phyloP scores from a whole-genome alignment of 306 rosid species.

The Medicago arabica region DNA sequence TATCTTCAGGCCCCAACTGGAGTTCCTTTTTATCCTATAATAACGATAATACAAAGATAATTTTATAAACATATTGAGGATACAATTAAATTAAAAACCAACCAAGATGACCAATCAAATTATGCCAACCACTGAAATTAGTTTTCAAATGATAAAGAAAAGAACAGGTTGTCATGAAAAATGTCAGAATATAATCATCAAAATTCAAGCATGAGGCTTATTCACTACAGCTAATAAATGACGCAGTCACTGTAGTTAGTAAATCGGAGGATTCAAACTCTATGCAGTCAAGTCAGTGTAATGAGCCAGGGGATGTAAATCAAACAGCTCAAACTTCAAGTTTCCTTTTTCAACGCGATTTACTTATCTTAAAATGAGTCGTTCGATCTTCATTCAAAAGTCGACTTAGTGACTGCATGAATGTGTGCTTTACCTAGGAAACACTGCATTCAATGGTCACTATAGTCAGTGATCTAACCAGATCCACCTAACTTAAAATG shows the following conservation, averaged over 20 bases:
- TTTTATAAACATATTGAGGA: not conserved
- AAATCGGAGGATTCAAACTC: not conserved
- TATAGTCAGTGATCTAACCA: too few species aligned
- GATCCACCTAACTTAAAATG: not conserved
- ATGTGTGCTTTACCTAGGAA: too few species aligned
- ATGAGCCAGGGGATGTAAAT: not conserved
- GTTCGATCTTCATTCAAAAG: too few species aligned
- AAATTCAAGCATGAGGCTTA: slow-evolving; percentile 6
- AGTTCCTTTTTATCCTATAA: slow-evolving; percentile 88
- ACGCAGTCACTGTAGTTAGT: not conserved
- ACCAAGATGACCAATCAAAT: slow-evolving; percentile 16
- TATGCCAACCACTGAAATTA: slow-evolving; percentile 9
- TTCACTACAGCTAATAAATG: not conserved
- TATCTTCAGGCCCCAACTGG: slow-evolving; percentile 88
- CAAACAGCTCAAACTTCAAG: not conserved
- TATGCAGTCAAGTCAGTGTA: not conserved
- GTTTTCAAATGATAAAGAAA: not conserved
- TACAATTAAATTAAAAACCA: not conserved
- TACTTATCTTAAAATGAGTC: too few species aligned
- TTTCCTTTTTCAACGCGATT: not conserved
- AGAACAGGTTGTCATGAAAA: slow-evolving; percentile 9
- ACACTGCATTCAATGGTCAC: too few species aligned
- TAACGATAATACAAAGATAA: not conserved
- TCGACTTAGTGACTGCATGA: too few species aligned
- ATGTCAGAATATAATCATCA: not conserved